Evolutionary conservation across 2,329 filamentous ascomycete species (phyloP), one percentile per base, ranked within the genome.

Genomic region (Diplodia scrobiculata): DNA sequence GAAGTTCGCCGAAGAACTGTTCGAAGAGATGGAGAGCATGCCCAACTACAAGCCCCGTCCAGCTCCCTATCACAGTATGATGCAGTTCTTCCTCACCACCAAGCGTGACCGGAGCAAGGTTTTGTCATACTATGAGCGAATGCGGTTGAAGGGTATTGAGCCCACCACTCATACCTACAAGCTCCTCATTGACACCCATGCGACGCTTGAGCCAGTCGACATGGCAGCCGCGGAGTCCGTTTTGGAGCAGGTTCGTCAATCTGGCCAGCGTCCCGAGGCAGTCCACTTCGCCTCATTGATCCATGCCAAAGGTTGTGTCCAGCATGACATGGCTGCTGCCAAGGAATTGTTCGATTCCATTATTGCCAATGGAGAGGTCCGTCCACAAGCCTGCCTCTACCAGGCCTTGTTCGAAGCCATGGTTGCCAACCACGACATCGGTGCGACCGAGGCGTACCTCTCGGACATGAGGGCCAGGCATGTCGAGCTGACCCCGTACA

Each of bases 11-110:
- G 95, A 97, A 75, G 92, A 98, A 79, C 87, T 98, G 72, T 99
- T 99, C 75, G 92, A 98, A 75, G 95, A 99, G 82, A 99, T 99
- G 95, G 95, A 99, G 82, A 87, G 89, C 54, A 97, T 96, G 89
- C 90, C 92, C 66, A 99, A 99, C 82, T 99, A 99, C 86, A 98
- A 97, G 83, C 92, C 95, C 48, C 90, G 95, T 10, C 93, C 95
- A 29, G 95, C 95, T 27, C 95, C 95, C 0, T 99, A 99, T 84
- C 97, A 99, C 83, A 96, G 92, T 79, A 91, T 99, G 88, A 99
- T 99, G 87, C 95, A 99, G 77, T 98, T 97, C 82, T 99, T 98
- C 86, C 84, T 98, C 71, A 96, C 91, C 66, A 98, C 94, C 65
- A 98, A 98, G 86, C 91, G 92, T 63, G 94, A 99, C 78, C 94